Conservation (phyloP, 305 asterid genomes). For the Solanum hybrid region DNA sequence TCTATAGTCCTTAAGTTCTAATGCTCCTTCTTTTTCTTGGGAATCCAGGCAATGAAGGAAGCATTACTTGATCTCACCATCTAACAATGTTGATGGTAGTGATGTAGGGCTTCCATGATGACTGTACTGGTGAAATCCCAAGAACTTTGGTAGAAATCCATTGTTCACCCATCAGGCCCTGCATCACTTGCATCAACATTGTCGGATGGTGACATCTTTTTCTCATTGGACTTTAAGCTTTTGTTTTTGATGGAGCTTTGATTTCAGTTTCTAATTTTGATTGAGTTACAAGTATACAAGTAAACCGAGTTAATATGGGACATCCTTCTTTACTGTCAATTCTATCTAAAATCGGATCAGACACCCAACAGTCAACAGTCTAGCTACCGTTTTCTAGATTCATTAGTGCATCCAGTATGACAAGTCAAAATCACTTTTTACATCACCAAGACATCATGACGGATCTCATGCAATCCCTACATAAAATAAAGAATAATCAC, state of each 20-base stretch:
- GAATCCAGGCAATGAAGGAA: background rate
- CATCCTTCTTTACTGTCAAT: background rate
- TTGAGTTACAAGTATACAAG: background rate
- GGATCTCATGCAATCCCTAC: background rate
- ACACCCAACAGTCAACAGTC: background rate
- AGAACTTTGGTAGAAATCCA: background rate
- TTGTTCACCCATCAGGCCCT: background rate
- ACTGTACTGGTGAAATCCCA: background rate
- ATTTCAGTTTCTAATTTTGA: background rate
- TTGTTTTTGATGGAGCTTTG: background rate
- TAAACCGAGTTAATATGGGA: background rate
- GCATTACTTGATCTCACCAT: background rate
- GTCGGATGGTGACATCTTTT: background rate
- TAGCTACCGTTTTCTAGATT: background rate
- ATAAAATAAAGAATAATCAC: background rate
- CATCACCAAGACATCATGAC: background rate
- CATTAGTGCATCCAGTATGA: background rate
- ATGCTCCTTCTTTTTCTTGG: background rate
- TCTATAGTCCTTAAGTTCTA: background rate
- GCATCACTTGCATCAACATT: background rate
- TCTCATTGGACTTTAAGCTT: background rate
- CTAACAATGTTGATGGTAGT: background rate
- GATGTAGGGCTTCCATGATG: background rate
- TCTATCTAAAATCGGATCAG: background rate
- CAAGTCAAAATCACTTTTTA: background rate